Conservation (phyloP, 2,329 filamentous ascomycete species). For the Herpotrichia juniperi region DNA sequence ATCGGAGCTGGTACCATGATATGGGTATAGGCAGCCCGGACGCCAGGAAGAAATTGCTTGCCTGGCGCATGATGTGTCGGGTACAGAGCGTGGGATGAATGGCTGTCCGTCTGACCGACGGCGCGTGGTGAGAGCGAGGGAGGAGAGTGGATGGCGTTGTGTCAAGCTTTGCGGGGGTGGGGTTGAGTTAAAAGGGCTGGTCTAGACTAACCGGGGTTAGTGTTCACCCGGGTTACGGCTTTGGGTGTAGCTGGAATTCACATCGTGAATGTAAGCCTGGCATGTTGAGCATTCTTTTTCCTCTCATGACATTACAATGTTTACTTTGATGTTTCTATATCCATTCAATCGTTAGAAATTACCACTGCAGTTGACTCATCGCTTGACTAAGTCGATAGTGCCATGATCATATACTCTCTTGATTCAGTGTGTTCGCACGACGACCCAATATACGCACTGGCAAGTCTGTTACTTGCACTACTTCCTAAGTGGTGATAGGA, state of each 20-base stretch:
- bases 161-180: conserved; percentile 47
- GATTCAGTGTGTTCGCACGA: no score
- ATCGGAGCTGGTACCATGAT: neutral
- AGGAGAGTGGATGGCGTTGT: conserved; percentile 4
- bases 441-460: no score
- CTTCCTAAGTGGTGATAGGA: no score
- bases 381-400: no score
- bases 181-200: conserved; percentile 25
- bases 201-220: neutral
- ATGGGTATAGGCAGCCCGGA: neutral
- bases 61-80: conserved; percentile 10
- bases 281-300: no score
- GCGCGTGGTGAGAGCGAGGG: conserved; percentile 7
- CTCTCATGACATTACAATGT: no score
- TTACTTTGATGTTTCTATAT: no score
- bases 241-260: neutral
- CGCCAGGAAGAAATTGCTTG: conserved; percentile 5
- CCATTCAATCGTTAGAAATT: no score
- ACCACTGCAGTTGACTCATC: no score
- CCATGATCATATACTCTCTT: no score
- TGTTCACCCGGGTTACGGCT: neutral
- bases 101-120: neutral
- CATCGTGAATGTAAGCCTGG: no score
- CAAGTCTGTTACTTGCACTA: no score
- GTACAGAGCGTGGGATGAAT: conserved; percentile 3